Base-by-base conservation (phyloP, 805 yeast species). In the Osmozyma mogii region DNA sequence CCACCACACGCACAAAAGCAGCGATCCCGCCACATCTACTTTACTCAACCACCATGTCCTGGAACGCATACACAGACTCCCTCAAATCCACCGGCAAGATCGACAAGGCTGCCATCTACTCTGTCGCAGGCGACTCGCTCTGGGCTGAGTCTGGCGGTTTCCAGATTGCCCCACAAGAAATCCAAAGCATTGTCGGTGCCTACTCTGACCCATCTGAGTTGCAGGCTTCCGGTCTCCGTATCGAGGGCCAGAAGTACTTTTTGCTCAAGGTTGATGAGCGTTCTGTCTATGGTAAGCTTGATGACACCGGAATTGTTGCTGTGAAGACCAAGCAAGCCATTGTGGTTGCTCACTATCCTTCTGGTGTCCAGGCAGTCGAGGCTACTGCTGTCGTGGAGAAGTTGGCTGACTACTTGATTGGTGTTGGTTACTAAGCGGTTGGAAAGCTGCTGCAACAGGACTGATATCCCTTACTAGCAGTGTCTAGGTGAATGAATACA, bases 311-410 rank as follows among this genome's bases (percentile, higher is more conserved):
- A 47, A 70, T 89, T 32, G 62, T 92, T 41, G 80, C 84, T 42
- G 96, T 89, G 27, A 83, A 95, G 70, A 87, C 97, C 32, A 84
- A 77, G 52, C 97, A 89, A 61, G 87, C 96, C 17, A 76, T 92
- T 34, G 61, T 92, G 51, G 63, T 92, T 46, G 96, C 92, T n/a
- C 97, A 92, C 58, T 92, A 92, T 54, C 92, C 94, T 10, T 74
- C 83, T 9, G 88, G 88, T 32, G 81, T 84, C 27, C 89, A 79
- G 56, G 84, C 97, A 18, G 96, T 95, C 45, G 95, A 84, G 54
- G 97, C 97, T 30, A 83, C 96, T 36, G 75, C 81, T 49, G 83
- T 88, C 40, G 95, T 89, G 34, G 98, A 92, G 59, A 89, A 85
- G 52, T 71, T 92, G 65, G 97, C 95, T 27, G 97, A 92, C 56